Base-by-base conservation (phyloP, 202 grass and related monocot genomes). In the Carex arenaria region DNA sequence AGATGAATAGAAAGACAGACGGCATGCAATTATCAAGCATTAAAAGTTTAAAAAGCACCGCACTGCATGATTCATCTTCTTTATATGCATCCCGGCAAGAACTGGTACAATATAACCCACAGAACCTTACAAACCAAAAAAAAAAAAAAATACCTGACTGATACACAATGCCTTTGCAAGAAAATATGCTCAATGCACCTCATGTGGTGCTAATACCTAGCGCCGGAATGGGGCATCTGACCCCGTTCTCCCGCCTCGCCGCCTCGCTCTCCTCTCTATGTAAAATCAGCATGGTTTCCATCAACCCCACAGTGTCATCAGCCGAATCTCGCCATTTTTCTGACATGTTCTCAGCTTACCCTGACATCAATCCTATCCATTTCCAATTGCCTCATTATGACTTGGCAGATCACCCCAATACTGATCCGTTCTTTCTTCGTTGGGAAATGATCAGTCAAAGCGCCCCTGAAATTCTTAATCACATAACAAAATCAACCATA, bases 151-250 rank as follows among this genome's bases (percentile, higher is more conserved):
- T 0, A 32, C 3, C 14, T 7, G n/a, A 59, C 14, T 7, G n/a
- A 59, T 59, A 7, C 31, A 36, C 65, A 36, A 68, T 68, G 65
- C 2, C 15, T 38, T 68, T n/a, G 18, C 14, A 68, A 68, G 6
- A 40, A 1, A 68, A 40, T 68, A 8, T 40, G 20, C 38, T 22
- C 67, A 20, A 7, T 26, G 61, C 26, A 6, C 85, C 83, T 1
- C 94, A 97, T 52, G 51, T 97, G 6, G 89, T 88, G 7, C 82
- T 97, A 10, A 56, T 97, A 43, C 89, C 94, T 0, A 93, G 91
- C 64, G 91, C 87, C 32, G 91, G 94, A 51, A 97, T 97, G 89
- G 94, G 91, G 22, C 91, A 97, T 70, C 87, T 97, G 8, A 84
- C 63, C 12, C 94, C 91, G 38, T 97, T 93, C 82, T 17, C 75